phyloP scores from a whole-genome alignment of 306 rosid species.

The Ziziphus jujuba region DNA sequence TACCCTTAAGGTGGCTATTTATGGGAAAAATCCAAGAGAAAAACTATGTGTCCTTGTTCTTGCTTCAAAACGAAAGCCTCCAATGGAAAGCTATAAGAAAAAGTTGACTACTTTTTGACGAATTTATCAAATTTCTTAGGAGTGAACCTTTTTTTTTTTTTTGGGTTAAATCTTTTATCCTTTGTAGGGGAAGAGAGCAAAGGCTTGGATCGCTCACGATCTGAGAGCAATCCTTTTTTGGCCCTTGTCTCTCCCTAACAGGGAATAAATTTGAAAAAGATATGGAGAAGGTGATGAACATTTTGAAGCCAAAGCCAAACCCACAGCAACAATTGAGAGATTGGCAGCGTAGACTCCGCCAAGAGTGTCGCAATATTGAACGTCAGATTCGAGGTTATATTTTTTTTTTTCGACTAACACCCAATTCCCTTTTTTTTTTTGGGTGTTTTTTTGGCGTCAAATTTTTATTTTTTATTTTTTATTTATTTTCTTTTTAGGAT shows the following conservation, averaged over 20 bases:
- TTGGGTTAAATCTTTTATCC: too few relatives aligned
- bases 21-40: too few relatives aligned
- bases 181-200: not conserved
- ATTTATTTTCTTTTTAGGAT: not conserved
- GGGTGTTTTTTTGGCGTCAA: too few relatives aligned
- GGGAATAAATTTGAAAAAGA: not conserved
- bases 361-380: conserved; percentile 89
- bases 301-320: conserved; percentile 73
- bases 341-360: conserved; percentile 95
- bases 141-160: not conserved
- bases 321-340: conserved; percentile 86
- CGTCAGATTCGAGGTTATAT: conserved; percentile 84
- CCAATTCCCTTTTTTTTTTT: not conserved
- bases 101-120: too few relatives aligned
- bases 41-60: too few relatives aligned
- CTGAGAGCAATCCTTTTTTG: not conserved
- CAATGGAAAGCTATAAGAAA: too few relatives aligned
- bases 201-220: not conserved
- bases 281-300: conserved; percentile 80
- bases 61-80: too few relatives aligned
- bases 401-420: not conserved
- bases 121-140: not conserved
- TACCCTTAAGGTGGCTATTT: too few relatives aligned
- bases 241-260: not conserved
- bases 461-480: not conserved